These are phyloP conservation scores for Fagopyrum homotropicum DNA, from an alignment of 148 eudicot genomes.

Conservation along the genomic window DNA sequence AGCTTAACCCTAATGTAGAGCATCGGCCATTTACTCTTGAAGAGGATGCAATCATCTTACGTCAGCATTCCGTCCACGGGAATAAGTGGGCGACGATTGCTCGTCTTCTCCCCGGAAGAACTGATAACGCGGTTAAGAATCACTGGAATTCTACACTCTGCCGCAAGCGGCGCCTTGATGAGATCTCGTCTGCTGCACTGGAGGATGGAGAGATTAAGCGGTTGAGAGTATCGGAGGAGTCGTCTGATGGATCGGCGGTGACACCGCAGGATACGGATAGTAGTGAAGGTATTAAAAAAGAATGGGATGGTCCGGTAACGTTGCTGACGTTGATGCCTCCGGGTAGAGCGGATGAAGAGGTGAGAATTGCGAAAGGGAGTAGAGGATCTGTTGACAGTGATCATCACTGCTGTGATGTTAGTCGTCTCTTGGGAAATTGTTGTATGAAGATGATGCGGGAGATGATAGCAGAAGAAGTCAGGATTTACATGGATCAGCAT, in stretches of 20 bases:
- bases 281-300: not conserved
- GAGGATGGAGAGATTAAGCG: not conserved
- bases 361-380: not conserved
- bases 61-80: constrained; percentile 39
- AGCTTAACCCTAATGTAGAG: constrained; percentile 52
- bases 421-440: not conserved
- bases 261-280: too few species aligned
- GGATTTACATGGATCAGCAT: not conserved
- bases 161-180: constrained; percentile 5
- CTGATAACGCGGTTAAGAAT: constrained; percentile 62
- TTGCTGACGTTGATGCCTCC: constrained; percentile 40
- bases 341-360: constrained; percentile 19
- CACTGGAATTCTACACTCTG: constrained; percentile 57
- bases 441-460: not conserved
- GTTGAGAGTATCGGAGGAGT: not conserved
- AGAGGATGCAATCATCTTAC: constrained; percentile 43
- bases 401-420: not conserved
- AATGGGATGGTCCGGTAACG: constrained; percentile 26
- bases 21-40: constrained; percentile 44
- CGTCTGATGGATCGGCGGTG: not conserved
- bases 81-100: constrained; percentile 70
- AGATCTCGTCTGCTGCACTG: not conserved
- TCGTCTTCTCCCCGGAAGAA: constrained; percentile 45
- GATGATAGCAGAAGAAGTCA: not conserved
- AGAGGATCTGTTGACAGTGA: not conserved